A percentile compares a stretch with the other conserved stretches of the same genome.
Conservation (phyloP, 1,139 yeast species). For the Blastobotrys petasosporus region DNA sequence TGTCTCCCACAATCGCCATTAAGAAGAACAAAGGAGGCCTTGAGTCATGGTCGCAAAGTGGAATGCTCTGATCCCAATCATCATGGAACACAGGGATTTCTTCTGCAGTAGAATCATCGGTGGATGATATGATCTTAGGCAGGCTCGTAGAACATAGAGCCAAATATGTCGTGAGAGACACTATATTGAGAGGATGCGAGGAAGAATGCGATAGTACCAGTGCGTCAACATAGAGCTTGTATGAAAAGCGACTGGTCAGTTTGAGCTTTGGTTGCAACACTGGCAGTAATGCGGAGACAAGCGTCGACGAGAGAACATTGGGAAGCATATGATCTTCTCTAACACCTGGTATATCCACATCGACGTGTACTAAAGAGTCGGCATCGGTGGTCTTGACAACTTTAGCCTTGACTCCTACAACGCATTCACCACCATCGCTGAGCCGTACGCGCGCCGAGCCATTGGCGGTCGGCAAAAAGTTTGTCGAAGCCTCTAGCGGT, state of each 20-base stretch:
- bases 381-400: slow-evolving; percentile 54
- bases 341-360: slow-evolving; percentile 52
- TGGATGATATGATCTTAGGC: slow-evolving; percentile 64
- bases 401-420: slow-evolving; percentile 80
- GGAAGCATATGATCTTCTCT: slow-evolving; percentile 33
- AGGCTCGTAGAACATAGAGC: slow-evolving; percentile 74
- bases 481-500: slow-evolving; percentile 77
- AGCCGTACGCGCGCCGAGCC: slow-evolving; percentile 86
- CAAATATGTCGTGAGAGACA: slow-evolving; percentile 71
- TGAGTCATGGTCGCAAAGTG: slow-evolving; percentile 40
- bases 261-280: slow-evolving; percentile 39
- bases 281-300: slow-evolving; percentile 27
- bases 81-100: slow-evolving; percentile 91
- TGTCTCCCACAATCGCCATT: slow-evolving; percentile 65
- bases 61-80: slow-evolving; percentile 62
- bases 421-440: slow-evolving; percentile 87
- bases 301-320: slow-evolving; percentile 41
- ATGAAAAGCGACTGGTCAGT: slow-evolving; percentile 69
- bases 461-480: slow-evolving; percentile 77
- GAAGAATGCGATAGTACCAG: slow-evolving; percentile 57
- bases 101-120: slow-evolving; percentile 51
- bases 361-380: slow-evolving; percentile 56
- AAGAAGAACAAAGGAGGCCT: slow-evolving; percentile 74
- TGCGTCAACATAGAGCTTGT: slow-evolving; percentile 71
- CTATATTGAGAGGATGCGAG: slow-evolving; percentile 68